Percentiles rank a stretch among this genome's conserved stretches.
phyloP scores from a whole-genome alignment of 139 green algal species.

The Closterium sp. region DNA sequence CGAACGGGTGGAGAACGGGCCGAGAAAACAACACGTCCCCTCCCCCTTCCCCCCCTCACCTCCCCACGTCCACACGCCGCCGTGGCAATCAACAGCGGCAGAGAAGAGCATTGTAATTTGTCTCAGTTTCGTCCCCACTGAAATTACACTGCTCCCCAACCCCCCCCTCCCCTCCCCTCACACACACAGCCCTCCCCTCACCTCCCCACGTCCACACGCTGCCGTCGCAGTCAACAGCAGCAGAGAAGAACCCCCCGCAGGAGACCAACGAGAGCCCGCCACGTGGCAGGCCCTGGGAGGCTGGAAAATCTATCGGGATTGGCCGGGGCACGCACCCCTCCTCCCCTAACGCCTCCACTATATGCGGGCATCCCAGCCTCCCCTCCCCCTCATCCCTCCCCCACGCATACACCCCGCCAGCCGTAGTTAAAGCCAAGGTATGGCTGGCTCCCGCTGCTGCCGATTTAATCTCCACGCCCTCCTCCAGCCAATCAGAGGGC shows the following conservation, averaged over 20 bases:
- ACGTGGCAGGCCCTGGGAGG: too few species aligned
- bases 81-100: neutral
- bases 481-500: neutral
- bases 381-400: constrained; percentile 23
- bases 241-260: constrained; percentile 35
- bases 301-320: too few species aligned
- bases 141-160: too few species aligned
- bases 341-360: neutral
- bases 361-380: neutral
- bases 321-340: too few species aligned
- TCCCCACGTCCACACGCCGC: constrained; percentile 27
- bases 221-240: constrained; percentile 2
- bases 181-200: too few species aligned
- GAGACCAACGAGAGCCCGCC: neutral
- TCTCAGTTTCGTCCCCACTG: too few species aligned
- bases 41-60: too few species aligned
- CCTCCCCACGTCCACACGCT: constrained; percentile 24
- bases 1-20: neutral
- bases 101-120: too few species aligned
- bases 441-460: constrained; percentile 6
- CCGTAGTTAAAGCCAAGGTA: neutral
- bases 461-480: neutral
- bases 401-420: constrained; percentile 1
- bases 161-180: too few species aligned
- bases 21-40: too few species aligned